Base-by-base conservation (phyloP, 148 eudicot genomes). In the Agrostemma githago region DNA sequence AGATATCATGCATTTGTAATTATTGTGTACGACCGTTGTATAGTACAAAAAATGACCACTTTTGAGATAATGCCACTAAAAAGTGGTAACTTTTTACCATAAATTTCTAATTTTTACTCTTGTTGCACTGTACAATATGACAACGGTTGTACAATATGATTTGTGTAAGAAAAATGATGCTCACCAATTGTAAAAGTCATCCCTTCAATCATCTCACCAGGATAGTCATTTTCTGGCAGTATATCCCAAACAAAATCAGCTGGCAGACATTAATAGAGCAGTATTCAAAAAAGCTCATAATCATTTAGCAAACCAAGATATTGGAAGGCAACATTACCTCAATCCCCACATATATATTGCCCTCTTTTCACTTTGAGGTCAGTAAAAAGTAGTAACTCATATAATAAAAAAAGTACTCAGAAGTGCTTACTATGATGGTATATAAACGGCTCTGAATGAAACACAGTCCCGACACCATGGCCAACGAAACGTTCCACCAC, bases 401-500 rank as follows among this genome's bases (percentile, higher is more conserved):
- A 69, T 8, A 37, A 38, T 39, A 19, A 46, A n/a, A 40, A 17
- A 42, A n/a, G n/a, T 34, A 61, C 14, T 14, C 5, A 4, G 8
- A 5, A 42, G 17, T 70, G 86, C 96, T 87, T 80, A 95, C 99
- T 88, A 67, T 90, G 93, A 84, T 95, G 99, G 81, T 72, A 87
- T 72, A 95, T 92, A 53, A 90, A 65, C 14, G 99, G 99, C 83
- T 95, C 92, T 26, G 97, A 90, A 79, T 95, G 99, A 76, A 95
- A 92, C 60, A 92, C 81, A 9, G 92, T 86, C 79, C 99, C 99
- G 81, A 95, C 89, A 54, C 99, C 99, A 77, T 95, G 97, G 51
- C 97, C 99, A 76, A 95, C 93, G 81, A 94, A 94, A 66, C 93
- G 97, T 43, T 89, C 96, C 71, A 89, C 96, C 70, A 94, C 96